Evolutionary conservation across 495 filamentous ascomycete genomes (phyloP), one percentile per base, ranked within the genome.

Genomic region (Lasiosphaeris hirsuta): DNA sequence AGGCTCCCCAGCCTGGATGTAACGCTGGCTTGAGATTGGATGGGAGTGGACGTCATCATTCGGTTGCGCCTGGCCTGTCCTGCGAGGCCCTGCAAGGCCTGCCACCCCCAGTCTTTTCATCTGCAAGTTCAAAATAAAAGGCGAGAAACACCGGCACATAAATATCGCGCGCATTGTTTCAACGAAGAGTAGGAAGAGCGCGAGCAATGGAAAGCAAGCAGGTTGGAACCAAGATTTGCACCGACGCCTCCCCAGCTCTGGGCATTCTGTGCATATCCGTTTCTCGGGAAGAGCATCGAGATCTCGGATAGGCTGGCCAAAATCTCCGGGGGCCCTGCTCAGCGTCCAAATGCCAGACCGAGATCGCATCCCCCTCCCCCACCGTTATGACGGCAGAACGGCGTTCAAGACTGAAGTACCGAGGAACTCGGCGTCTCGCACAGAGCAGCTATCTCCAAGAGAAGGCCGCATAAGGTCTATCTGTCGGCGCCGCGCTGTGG

Each of bases 31-130:
- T 52, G 30, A 51, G 47, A 52, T 52, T 51, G 13, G 17, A 45
- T 18, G 18, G 56, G 48, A 47, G 38, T 35, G 38, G 46, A 58
- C 56, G 56, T 58, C 56, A 58, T 58, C 56, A 30, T n/a, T 37
- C 30, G 42, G 11, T 6, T 18, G 33, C 30, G 33, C 3, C 42
- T 38, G 23, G 8, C 45, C 39, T 30, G 46, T 19, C 17, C 14
- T 11, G 6, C 10, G 18, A 37, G 7, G 23, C 23, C 23, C 23
- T 30, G 23, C 23, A 5, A 5, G 23, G 23, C 23, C 23, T 30
- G 23, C 23, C 23, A 30, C 23, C 5, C 23, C 2, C 23, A n/a
- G 23, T 30, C 23, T 30, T 30, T 30, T 5, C 5, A 30, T 30
- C 23, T 30, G 23, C 23, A 30, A 30, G 23, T 30, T 30, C 23